These are phyloP conservation scores for Aspergillus sp. DNA, from an alignment of 2,329 filamentous ascomycete genomes.

Conservation along the genomic window DNA sequence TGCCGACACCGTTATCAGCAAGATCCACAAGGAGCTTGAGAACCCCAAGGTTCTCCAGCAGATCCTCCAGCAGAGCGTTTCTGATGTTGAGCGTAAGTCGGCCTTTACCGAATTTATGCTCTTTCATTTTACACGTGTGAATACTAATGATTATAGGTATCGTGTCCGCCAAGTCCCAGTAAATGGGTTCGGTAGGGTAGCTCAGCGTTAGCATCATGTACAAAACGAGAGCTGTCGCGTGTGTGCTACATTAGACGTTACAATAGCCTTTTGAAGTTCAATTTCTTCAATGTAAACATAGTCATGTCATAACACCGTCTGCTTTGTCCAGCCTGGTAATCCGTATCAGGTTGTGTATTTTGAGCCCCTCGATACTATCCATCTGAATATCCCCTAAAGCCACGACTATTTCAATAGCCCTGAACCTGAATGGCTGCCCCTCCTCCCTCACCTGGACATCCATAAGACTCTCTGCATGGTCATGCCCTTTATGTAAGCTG, in stretches of 20 bases:
- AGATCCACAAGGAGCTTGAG: conserved; percentile 98
- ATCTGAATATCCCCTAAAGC: background rate
- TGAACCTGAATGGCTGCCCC: too few relatives aligned
- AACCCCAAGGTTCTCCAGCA: conserved; percentile 96
- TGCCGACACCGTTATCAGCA: conserved; percentile 84
- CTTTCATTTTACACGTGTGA: background rate
- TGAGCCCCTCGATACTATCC: background rate
- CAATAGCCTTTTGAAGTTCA: conserved; percentile 17
- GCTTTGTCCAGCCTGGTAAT: too few relatives aligned
- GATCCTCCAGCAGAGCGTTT: conserved; percentile 92
- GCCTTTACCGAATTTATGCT: background rate
- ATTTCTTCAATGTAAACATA: background rate
- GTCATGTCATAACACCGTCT: background rate
- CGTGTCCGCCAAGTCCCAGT: conserved; percentile 34
- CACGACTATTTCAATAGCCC: too few relatives aligned
- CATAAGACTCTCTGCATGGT: too few relatives aligned
- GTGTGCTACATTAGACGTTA: conserved; percentile 31
- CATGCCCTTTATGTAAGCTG: too few relatives aligned
- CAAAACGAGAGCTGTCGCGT: conserved; percentile 31
- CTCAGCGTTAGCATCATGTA: conserved; percentile 31
- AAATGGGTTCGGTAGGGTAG: conserved; percentile 22
- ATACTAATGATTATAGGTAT: conserved; percentile 25
- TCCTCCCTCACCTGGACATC: too few relatives aligned
- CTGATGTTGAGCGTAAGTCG: conserved; percentile 84
- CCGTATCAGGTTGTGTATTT: too few relatives aligned